Evolutionary conservation across 345 rosid species (phyloP).

Genomic region (Pistacia integerrima): DNA sequence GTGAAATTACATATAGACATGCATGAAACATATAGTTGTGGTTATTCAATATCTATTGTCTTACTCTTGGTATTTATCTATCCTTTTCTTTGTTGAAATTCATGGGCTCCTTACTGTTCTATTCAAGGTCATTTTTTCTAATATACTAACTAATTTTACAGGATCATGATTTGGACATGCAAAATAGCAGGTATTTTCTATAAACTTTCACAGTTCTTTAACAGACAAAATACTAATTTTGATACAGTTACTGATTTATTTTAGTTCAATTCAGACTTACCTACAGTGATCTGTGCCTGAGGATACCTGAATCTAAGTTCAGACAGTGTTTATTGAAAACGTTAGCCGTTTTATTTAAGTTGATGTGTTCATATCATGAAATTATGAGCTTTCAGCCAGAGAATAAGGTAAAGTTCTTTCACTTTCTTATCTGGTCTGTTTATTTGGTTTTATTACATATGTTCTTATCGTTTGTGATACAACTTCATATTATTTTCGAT

Average conservation of each 20-base stretch:
- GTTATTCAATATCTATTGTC: not conserved
- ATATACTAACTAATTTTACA: slow-evolving; percentile 43
- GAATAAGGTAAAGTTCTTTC: slow-evolving; percentile 50
- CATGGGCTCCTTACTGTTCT: slow-evolving; percentile 3
- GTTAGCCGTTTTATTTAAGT: slow-evolving; percentile 74
- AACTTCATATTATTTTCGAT: not conserved
- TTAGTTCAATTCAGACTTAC: slow-evolving; percentile 70
- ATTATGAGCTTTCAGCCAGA: slow-evolving; percentile 81
- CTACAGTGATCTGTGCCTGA: slow-evolving; percentile 96
- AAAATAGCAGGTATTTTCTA: slow-evolving; percentile 68
- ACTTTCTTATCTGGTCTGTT: slow-evolving; percentile 9
- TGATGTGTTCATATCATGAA: slow-evolving; percentile 86
- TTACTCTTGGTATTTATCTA: slow-evolving; percentile 13
- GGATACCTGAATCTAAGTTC: slow-evolving; percentile 93
- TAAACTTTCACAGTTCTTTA: slow-evolving; percentile 12
- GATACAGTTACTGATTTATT: slow-evolving; percentile 25
- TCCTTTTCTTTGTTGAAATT: slow-evolving; percentile 10
- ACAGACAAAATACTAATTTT: slow-evolving; percentile 5
- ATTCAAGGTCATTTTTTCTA: slow-evolving; percentile 18
- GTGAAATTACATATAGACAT: slow-evolving; percentile 1
- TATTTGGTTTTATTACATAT: slow-evolving; percentile 10
- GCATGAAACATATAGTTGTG: slow-evolving; percentile 3
- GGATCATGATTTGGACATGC: slow-evolving; percentile 65
- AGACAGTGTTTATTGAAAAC: slow-evolving; percentile 89
- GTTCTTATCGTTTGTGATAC: not conserved